Percentiles rank a stretch among this genome's conserved stretches.
Conservation (phyloP, 2,329 filamentous ascomycete species). For the Sporothrix mexicana region DNA sequence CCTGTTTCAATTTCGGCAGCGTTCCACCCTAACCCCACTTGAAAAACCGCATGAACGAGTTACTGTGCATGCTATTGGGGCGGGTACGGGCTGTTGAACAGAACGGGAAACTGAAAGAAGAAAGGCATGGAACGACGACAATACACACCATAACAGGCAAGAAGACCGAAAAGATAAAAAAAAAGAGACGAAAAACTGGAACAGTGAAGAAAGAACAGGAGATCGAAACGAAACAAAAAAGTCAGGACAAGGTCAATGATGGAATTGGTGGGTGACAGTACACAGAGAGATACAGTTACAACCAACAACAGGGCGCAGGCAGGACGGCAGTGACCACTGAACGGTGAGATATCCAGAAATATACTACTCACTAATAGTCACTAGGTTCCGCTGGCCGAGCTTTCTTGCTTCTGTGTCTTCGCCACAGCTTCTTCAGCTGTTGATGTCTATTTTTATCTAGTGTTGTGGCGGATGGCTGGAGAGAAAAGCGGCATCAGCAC, state of each 20-base stretch:
- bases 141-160: neutral
- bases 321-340: neutral
- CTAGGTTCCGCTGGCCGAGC: neutral
- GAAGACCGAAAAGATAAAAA: neutral
- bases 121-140: conserved; percentile 27
- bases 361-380: neutral
- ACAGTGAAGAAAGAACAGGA: neutral
- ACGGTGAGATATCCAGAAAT: conserved; percentile 12
- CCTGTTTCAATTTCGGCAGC: conserved; percentile 50
- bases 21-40: conserved; percentile 49
- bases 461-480: conserved; percentile 21
- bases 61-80: conserved; percentile 37
- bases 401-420: conserved; percentile 2
- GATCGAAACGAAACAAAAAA: neutral
- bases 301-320: conserved; percentile 14
- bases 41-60: conserved; percentile 46
- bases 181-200: neutral
- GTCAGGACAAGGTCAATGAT: neutral
- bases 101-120: conserved; percentile 11
- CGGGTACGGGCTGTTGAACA: conserved; percentile 7
- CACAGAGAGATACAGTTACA: neutral
- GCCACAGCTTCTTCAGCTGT: neutral
- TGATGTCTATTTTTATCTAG: conserved; percentile 37
- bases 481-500: conserved; percentile 1
- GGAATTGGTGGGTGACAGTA: neutral